These are phyloP conservation scores for Flaveria sonorensis DNA, from an alignment of 129 eudicot species.

Conservation along the genomic window DNA sequence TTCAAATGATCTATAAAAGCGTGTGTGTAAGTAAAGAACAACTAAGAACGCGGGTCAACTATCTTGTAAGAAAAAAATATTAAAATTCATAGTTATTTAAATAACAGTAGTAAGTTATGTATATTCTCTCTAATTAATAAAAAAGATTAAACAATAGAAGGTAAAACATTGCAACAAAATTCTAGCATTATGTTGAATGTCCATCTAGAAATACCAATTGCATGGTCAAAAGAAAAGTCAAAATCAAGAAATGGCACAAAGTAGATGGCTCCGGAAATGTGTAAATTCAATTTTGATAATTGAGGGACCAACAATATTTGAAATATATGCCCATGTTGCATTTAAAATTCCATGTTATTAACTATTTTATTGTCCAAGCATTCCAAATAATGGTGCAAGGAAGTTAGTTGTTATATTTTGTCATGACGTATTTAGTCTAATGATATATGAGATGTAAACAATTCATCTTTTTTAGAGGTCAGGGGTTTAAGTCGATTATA, in stretches of 20 bases:
- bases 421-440: background rate
- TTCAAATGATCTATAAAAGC: background rate
- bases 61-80: background rate
- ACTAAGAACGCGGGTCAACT: background rate
- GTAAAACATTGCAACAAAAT: conserved; percentile 7
- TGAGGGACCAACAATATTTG: conserved; percentile 43
- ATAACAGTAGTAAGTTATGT: background rate
- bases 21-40: background rate
- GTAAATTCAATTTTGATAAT: conserved; percentile 29
- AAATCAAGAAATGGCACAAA: conserved; percentile 36
- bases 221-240: conserved; percentile 39
- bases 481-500: no score
- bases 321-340: conserved; percentile 26
- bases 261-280: conserved; percentile 30
- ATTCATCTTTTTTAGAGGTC: no score
- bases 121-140: background rate
- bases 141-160: background rate
- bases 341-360: conserved; percentile 17
- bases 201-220: conserved; percentile 12
- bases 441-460: no score
- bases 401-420: background rate
- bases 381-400: conserved; percentile 7
- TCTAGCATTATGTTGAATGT: conserved; percentile 24
- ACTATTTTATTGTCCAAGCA: background rate
- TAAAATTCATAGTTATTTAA: background rate